A percentile compares a stretch with the other conserved stretches of the same genome.
Evolutionary conservation across 495 filamentous ascomycete species (phyloP).

Genomic region (Penicillium nucicola): DNA sequence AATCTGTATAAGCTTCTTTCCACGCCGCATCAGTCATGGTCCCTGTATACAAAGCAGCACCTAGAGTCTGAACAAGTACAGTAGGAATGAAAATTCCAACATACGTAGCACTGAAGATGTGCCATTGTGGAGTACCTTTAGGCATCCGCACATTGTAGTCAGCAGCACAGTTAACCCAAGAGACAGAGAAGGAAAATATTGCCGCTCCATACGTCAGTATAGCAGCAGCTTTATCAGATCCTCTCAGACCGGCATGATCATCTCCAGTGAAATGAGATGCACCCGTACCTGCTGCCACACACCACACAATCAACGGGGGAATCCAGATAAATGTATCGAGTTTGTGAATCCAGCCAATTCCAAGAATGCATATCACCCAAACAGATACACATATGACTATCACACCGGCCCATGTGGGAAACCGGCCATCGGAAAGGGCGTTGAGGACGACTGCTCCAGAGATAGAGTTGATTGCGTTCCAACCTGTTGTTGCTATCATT

Average conservation of each 20-base stretch:
- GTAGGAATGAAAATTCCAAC: conserved; percentile 58
- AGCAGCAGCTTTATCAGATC: conserved; percentile 50
- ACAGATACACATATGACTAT: conserved; percentile 25
- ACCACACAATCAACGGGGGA: conserved; percentile 36
- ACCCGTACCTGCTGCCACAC: conserved; percentile 34
- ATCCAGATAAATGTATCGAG: conserved; percentile 32
- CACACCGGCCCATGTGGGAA: conserved; percentile 25
- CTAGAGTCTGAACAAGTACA: conserved; percentile 63
- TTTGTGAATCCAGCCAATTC: conserved; percentile 26
- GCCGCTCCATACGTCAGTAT: conserved; percentile 62
- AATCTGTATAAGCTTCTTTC: conserved; percentile 45
- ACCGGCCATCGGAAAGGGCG: conserved; percentile 21
- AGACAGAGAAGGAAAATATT: conserved; percentile 62
- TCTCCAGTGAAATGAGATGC: conserved; percentile 24
- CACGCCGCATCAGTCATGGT: conserved; percentile 44
- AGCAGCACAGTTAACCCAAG: conserved; percentile 62
- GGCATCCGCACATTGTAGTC: conserved; percentile 71
- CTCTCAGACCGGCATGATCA: conserved; percentile 41
- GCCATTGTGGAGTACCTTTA: conserved; percentile 38
- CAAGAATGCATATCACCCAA: conserved; percentile 21
- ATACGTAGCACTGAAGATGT: conserved; percentile 61
- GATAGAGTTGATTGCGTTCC: conserved; percentile 31
- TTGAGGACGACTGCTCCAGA: conserved; percentile 23
- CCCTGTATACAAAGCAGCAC: conserved; percentile 60
- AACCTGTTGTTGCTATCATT: conserved; percentile 26